Base-by-base conservation (phyloP, 495 filamentous ascomycete genomes). In the Podospora conica region DNA sequence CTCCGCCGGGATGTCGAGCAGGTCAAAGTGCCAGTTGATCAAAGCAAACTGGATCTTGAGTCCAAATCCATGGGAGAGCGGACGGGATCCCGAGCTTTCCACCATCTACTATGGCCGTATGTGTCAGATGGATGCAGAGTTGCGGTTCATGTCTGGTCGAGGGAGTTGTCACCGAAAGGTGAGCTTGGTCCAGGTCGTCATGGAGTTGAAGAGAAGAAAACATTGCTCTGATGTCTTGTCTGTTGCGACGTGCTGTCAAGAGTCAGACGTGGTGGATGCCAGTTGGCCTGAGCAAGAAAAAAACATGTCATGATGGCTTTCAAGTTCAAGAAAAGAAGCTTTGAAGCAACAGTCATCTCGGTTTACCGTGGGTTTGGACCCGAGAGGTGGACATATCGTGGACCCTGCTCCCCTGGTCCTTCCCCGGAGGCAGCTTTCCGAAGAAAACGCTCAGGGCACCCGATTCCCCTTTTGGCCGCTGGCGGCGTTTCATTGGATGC, bases 11-110 rank as follows among this genome's bases (percentile, higher is more conserved):
- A 54, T 53, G 31, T 61, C 48, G 12, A 58, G 59, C 54, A 80
- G 63, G 48, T 75, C 59, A 31, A 82, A 80, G 20, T 76, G 69
- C 78, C 75, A 80, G 11, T 81, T 40, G 11, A 79, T 29, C 40
- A 79, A 33, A 1, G 73, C 69, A 6, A 78, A 62, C 61, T 77
- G 59, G 12, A 81, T 70, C 9, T 71, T 70, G 62, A 81, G 55
- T 67, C 76, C 70, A 18, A 71, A 18, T 31, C n/a, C n/a, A 79
- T 74, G 78, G 78, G 77, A 78, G 80, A 82, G 77, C 80, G 78
- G 79, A 82, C 80, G 80, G 80, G 78, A 78, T 78, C 75, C 79
- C 80, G 78, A 77, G 66, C 75, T 75, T 68, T 81, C 80, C 68
- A 71, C n/a, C n/a, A n/a, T n/a, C n/a, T n/a, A n/a, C n/a, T n/a